A percentile compares a stretch with the other conserved stretches of the same genome.
Evolutionary conservation across 371 early-diverging fungal species (phyloP).

Genomic region (Circinella minor): DNA sequence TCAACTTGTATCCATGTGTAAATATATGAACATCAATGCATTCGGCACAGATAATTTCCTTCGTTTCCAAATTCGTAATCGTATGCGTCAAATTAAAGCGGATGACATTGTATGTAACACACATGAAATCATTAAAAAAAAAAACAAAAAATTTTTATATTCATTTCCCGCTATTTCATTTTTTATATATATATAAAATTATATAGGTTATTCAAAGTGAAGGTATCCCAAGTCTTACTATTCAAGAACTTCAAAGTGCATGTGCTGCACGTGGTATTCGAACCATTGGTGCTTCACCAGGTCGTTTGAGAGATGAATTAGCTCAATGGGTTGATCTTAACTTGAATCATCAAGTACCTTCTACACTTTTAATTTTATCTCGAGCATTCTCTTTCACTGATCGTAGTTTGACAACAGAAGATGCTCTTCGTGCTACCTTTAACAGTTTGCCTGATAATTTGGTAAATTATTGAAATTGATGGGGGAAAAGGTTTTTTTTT

Average conservation of each 20-base stretch:
- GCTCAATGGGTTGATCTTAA: conserved; percentile 96
- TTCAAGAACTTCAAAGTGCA: conserved; percentile 85
- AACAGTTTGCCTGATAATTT: conserved; percentile 91
- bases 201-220: conserved; percentile 79
- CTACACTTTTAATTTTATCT: conserved; percentile 89
- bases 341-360: conserved; percentile 88
- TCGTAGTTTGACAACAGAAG: conserved; percentile 64
- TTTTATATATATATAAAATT: too few relatives aligned
- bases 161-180: too few relatives aligned
- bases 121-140: background rate
- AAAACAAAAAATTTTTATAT: background rate
- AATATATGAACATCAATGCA: conserved; percentile 92
- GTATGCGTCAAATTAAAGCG: conserved; percentile 82
- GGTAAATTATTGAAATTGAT: conserved; percentile 35
- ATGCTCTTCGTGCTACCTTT: conserved; percentile 93
- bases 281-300: conserved; percentile 85
- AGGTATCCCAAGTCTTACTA: conserved; percentile 87
- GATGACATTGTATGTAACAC: conserved; percentile 77
- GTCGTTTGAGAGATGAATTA: conserved; percentile 85
- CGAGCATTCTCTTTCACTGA: conserved; percentile 89
- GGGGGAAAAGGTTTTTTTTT: too few relatives aligned
- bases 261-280: conserved; percentile 93
- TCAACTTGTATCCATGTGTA: conserved; percentile 92
- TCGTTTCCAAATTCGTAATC: conserved; percentile 86
- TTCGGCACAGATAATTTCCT: conserved; percentile 96